Evolutionary conservation across 116 monocot genomes (phyloP).

Genomic region (Iris pallida): DNA sequence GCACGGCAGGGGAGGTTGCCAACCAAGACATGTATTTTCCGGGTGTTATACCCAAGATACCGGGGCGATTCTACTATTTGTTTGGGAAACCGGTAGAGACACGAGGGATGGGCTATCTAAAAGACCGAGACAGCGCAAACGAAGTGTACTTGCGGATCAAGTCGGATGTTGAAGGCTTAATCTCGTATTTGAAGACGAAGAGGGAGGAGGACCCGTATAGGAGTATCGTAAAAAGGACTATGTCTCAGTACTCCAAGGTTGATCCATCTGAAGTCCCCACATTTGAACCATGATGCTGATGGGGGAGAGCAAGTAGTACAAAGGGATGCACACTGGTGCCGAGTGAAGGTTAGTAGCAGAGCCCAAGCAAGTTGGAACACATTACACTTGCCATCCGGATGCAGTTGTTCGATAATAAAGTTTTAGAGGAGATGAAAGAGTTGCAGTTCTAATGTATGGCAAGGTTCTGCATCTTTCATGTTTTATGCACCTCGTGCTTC

Average conservation of each 20-base stretch:
- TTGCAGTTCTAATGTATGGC: too few species aligned
- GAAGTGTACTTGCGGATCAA: conserved; percentile 52
- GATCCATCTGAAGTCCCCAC: conserved; percentile 29
- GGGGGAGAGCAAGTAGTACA: too few species aligned
- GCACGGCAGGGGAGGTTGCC: conserved; percentile 34
- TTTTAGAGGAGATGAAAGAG: too few species aligned
- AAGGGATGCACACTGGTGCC: too few species aligned
- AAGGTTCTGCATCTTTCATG: too few species aligned
- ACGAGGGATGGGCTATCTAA: conserved; percentile 23
- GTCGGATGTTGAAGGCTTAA: conserved; percentile 49
- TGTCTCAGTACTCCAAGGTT: conserved; percentile 46
- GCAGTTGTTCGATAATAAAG: too few species aligned
- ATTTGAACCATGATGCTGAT: conserved; percentile 54
- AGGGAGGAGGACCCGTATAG: conserved; percentile 74
- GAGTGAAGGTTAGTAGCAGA: too few species aligned
- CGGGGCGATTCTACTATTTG: conserved; percentile 78
- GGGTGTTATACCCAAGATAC: conserved; percentile 55
- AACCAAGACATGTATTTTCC: conserved; percentile 56
- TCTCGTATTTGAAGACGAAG: conserved; percentile 65
- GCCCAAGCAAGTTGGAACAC: too few species aligned
- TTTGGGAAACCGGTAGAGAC: conserved; percentile 80
- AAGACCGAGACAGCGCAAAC: conserved; percentile 37
- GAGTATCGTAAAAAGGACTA: conserved; percentile 38
- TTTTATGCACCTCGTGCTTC: too few species aligned
- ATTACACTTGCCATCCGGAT: too few species aligned